A percentile compares a stretch with the other conserved stretches of the same genome.
phyloP scores from a whole-genome alignment of 768 basidiomycete species.

The Tricholoma matsutake region DNA sequence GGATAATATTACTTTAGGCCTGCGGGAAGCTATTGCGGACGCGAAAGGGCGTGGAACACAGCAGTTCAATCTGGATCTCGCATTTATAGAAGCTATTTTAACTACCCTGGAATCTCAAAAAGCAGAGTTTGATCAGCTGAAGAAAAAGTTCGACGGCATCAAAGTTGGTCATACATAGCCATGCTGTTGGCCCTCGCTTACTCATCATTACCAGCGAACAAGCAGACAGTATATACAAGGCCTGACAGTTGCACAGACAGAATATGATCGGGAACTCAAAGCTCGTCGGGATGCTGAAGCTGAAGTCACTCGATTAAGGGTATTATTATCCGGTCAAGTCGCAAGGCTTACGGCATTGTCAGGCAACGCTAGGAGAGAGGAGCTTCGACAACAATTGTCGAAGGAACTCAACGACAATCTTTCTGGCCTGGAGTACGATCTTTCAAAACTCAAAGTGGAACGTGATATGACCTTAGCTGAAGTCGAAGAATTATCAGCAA shows the following conservation, averaged over 20 bases:
- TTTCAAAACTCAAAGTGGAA: constrained; percentile 85
- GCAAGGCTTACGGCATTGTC: constrained; percentile 83
- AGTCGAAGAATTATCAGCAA: constrained; percentile 82
- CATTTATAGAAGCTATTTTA: constrained; percentile 68
- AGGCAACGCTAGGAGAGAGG: constrained; percentile 72
- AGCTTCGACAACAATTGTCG: constrained; percentile 74
- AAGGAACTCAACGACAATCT: constrained; percentile 78
- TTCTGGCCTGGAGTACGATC: constrained; percentile 75
- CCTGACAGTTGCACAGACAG: constrained; percentile 86
- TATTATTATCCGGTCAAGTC: constrained; percentile 86
- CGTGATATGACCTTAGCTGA: constrained; percentile 91
- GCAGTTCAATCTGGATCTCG: constrained; percentile 70
- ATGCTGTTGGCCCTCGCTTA: constrained; percentile 2
- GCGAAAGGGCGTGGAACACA: constrained; percentile 57
- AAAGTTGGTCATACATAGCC: constrained; percentile 55
- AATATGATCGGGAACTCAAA: constrained; percentile 90
- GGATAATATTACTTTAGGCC: constrained; percentile 45
- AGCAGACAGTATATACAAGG: constrained; percentile 93
- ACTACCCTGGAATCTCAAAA: constrained; percentile 61
- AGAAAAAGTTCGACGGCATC: constrained; percentile 77
- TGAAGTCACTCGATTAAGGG: constrained; percentile 81
- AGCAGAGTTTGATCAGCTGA: constrained; percentile 60
- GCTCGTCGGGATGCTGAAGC: constrained; percentile 88
- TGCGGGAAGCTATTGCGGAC: constrained; percentile 61
- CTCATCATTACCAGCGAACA: constrained; percentile 55